Percentiles rank a stretch among this genome's conserved stretches.
These are phyloP conservation scores for Umbilicaria muhlenbergii DNA, from an alignment of 495 filamentous ascomycete genomes.

Conservation along the genomic window DNA sequence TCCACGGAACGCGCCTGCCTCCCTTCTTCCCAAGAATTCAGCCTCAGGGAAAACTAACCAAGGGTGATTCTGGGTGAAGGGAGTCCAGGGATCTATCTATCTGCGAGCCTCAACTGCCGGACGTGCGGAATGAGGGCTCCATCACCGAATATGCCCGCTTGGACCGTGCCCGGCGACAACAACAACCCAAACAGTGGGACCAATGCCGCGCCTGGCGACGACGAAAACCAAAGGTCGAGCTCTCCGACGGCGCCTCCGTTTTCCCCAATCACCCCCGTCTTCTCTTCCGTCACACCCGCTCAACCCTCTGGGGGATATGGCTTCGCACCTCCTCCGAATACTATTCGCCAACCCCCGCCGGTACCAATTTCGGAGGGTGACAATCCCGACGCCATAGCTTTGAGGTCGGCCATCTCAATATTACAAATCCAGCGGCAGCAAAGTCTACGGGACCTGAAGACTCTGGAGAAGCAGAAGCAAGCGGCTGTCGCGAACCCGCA, in stretches of 20 bases:
- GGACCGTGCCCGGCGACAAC: too few species aligned
- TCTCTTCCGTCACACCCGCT: constrained; percentile 6
- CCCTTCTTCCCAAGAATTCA: too few species aligned
- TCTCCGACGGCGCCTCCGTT: constrained; percentile 13
- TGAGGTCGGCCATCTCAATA: constrained; percentile 64
- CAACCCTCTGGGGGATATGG: not conserved
- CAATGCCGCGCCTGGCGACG: too few species aligned
- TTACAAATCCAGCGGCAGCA: constrained; percentile 71
- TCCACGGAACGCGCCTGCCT: too few species aligned
- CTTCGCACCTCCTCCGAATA: not conserved
- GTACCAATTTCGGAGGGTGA: constrained; percentile 57
- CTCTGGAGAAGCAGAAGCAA: constrained; percentile 44
- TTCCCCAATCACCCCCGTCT: constrained; percentile 14
- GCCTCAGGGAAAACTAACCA: too few species aligned
- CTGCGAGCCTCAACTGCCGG: too few species aligned
- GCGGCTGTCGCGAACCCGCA: constrained; percentile 52
- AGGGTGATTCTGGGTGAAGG: too few species aligned
- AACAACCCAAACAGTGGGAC: too few species aligned
- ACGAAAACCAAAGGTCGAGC: too few species aligned
- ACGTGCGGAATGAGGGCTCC: too few species aligned
- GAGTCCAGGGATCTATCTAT: too few species aligned
- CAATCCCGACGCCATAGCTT: constrained; percentile 73
- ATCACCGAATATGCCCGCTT: too few species aligned
- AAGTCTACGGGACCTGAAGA: constrained; percentile 51
- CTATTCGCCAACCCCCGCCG: constrained; percentile 20